Base-by-base conservation (phyloP, 768 basidiomycete genomes). In the Strobilomyces dryophilus region DNA sequence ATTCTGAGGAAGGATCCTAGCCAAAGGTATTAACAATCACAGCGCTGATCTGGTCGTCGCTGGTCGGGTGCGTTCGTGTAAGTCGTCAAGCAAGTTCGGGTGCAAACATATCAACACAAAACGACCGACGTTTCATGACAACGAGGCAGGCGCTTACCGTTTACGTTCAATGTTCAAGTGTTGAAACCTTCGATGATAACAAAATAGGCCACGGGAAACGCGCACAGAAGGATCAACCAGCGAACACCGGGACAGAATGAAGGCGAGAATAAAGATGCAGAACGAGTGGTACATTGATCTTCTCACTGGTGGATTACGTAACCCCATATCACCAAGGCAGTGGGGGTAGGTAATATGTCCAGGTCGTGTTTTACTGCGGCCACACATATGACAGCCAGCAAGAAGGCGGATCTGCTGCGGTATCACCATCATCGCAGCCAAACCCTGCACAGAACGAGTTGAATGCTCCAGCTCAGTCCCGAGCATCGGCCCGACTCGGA, bases 61-160 rank as follows among this genome's bases (percentile, higher is more conserved):
- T 18, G 4, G 18, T 45, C 29, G 59, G 59, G 54, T 54, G 51
- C 31, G 56, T 57, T 57, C 61, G 64, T 53, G 53, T 47, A 51
- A 59, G 68, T 70, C 57, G 66, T 56, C 51, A 60, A 42, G 56
- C 48, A 62, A 55, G 63, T 70, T 69, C 45, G 39, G 51, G 45
- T 42, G 54, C 50, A 69, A 69, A 69, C 61, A 69, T 41, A 58
- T 63, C 69, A 69, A 71, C 10, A 71, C 69, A 71, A 63, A 47
- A 53, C 20, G 32, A 8, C 34, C 40, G 17, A 26, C 37, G 58
- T 57, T 61, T 61, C 57, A 56, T 47, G 61, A 53, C 51, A 40
- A 56, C 59, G 51, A 56, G 45, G 45, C 15, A 17, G 14, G 57
- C 62, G 61, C 63, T 67, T 57, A 52, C 52, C 45, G 45, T 17